Base-by-base conservation (phyloP, 805 yeast genomes). In the Hemisphaericaspora nanyangensis region DNA sequence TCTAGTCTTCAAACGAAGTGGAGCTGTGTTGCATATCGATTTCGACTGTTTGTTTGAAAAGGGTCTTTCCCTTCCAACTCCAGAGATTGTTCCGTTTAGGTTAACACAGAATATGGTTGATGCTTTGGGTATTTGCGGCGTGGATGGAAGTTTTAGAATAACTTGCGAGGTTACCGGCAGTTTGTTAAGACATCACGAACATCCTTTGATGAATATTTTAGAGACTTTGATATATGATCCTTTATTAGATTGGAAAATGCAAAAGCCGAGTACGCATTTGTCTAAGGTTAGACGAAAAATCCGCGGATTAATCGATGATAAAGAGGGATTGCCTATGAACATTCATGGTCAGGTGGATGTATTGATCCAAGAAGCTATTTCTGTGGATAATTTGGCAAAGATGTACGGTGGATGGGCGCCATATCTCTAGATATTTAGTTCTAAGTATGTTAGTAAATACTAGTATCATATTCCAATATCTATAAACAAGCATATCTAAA, bases 21-120 rank as follows among this genome's bases (percentile, higher is more conserved):
- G 99, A 1, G 79, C 79, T 7, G 78, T 88, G 0, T 62, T 93
- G 45, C 99, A 93, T 58, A 97, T 93, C 39, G 99, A 95, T 61
- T 93, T 93, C 60, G 98, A 95, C 56, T 91, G 98, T 65, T 67
- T 93, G 30, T 93, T 95, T 54, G 98, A 91, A 42, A 93, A 91
- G 56, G 86, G 85, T 17, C 63, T 81, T 20, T 80, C 82, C 2
- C 57, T 77, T 16, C 76, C 77, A 0, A 82, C 85, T 5, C 99
- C 99, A 0, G 99, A 93, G 55, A 68, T 87, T 22, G 99, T 93
- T 2, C 99, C 99, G 4, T 95, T 93, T 56, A 64, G 99, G 45
- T 65, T 95, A 26, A 87, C 98, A 0, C 68, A 95, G 42, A 97
- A 95, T 56, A 71, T 93, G 38, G 82, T 89, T 4, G 98, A 93